Conservation (phyloP, 2,329 filamentous ascomycete genomes). For the Tolypocladium cylindrosporum region DNA sequence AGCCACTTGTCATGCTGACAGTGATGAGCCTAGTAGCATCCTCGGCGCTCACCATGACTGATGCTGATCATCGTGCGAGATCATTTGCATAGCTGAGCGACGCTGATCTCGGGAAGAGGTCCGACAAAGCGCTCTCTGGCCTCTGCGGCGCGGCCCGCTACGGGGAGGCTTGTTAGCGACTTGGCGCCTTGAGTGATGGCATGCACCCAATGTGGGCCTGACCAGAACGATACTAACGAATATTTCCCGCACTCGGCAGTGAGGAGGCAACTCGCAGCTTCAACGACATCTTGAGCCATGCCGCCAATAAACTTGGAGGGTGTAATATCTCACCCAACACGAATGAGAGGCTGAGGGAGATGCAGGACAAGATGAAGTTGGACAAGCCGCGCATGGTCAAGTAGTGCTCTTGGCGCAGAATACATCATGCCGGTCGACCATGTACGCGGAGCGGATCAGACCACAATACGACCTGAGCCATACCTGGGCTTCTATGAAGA, state of each 20-base stretch:
- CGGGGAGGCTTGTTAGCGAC: neutral
- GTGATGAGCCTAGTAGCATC: neutral
- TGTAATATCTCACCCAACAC: too few species aligned
- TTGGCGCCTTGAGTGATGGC: neutral
- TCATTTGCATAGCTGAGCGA: neutral
- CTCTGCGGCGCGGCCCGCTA: neutral
- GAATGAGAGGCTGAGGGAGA: too few species aligned
- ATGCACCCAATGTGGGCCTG: neutral
- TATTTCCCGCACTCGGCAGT: too few species aligned
- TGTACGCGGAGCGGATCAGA: too few species aligned
- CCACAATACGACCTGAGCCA: too few species aligned
- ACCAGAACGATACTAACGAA: neutral
- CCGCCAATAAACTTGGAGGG: too few species aligned
- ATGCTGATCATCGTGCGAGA: too few species aligned
- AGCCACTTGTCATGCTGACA: neutral
- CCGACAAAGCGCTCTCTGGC: neutral
- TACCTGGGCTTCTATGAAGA: too few species aligned
- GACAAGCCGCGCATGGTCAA: too few species aligned
- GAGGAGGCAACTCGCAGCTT: neutral
- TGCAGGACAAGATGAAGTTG: too few species aligned
- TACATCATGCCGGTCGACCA: too few species aligned
- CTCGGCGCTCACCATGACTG: neutral
- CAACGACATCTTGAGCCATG: neutral
- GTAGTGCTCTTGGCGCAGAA: too few species aligned
- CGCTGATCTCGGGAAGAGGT: neutral